phyloP scores from a whole-genome alignment of 441 rosid genomes.

The Populus tomentosa region DNA sequence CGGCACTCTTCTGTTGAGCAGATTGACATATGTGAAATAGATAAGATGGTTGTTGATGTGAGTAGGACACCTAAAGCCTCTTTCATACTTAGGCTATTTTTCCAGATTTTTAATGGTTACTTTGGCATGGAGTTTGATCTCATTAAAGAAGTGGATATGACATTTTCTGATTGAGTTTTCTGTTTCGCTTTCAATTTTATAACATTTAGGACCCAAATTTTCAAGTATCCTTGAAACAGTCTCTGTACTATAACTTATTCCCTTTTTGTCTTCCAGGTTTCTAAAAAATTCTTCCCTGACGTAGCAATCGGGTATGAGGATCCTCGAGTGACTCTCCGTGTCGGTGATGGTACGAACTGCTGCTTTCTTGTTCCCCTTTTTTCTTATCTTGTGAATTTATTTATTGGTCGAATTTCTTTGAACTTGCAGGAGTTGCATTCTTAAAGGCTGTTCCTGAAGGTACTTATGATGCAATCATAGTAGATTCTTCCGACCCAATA shows the following conservation, averaged over 20 bases:
- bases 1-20: constrained; percentile 77
- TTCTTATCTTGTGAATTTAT: not conserved
- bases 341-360: constrained; percentile 72
- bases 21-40: constrained; percentile 91
- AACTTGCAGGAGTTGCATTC: constrained; percentile 71
- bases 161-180: not conserved
- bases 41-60: constrained; percentile 92
- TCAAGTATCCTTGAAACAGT: not conserved
- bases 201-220: not conserved
- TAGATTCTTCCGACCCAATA: too few relatives aligned
- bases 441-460: constrained; percentile 65
- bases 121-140: not conserved
- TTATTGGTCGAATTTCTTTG: not conserved
- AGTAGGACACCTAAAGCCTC: constrained; percentile 27
- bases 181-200: not conserved
- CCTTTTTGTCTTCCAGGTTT: constrained; percentile 40
- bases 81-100: constrained; percentile 5
- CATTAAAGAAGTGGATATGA: not conserved
- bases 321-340: constrained; percentile 72
- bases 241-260: too few relatives aligned
- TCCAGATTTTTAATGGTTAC: not conserved
- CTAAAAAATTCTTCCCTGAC: constrained; percentile 77
- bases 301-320: constrained; percentile 81
- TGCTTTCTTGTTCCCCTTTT: not conserved
- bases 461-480: too few relatives aligned